Conservation (phyloP, 345 rosid species). For the Murraya paniculata region DNA sequence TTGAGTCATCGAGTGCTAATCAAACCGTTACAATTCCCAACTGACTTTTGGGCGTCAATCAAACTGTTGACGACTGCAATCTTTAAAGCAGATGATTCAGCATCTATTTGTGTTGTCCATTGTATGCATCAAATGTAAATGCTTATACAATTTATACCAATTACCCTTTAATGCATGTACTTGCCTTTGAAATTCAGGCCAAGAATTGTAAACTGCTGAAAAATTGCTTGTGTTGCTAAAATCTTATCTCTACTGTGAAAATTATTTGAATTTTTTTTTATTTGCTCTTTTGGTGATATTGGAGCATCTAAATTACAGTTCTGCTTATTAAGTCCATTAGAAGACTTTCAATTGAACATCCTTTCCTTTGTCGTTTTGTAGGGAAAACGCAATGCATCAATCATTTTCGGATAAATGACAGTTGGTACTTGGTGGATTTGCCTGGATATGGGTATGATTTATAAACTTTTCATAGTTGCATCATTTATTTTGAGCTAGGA, state of each 20-base stretch:
- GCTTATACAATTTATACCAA: neutral
- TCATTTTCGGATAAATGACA: conserved; percentile 86
- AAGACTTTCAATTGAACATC: neutral
- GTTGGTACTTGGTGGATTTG: conserved; percentile 94
- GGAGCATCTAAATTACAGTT: neutral
- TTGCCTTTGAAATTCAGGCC: neutral
- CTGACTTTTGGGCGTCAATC: neutral
- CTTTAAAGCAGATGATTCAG: neutral
- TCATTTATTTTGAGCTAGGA: neutral
- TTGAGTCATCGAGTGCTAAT: neutral
- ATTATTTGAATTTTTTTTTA: neutral
- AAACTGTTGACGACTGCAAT: neutral
- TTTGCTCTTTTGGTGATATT: neutral
- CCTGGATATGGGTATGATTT: conserved; percentile 95
- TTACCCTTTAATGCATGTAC: neutral
- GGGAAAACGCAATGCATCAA: conserved; percentile 99
- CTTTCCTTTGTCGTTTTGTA: conserved; percentile 21
- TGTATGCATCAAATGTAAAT: neutral
- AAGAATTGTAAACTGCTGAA: neutral
- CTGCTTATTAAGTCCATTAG: neutral
- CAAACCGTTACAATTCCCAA: too few species aligned
- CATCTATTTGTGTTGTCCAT: neutral
- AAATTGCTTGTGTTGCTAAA: neutral
- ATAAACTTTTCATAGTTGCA: neutral
- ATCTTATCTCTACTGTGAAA: neutral